Evolutionary conservation across 805 yeast species (phyloP).

Genomic region (Wickerhamomyces pijperi): DNA sequence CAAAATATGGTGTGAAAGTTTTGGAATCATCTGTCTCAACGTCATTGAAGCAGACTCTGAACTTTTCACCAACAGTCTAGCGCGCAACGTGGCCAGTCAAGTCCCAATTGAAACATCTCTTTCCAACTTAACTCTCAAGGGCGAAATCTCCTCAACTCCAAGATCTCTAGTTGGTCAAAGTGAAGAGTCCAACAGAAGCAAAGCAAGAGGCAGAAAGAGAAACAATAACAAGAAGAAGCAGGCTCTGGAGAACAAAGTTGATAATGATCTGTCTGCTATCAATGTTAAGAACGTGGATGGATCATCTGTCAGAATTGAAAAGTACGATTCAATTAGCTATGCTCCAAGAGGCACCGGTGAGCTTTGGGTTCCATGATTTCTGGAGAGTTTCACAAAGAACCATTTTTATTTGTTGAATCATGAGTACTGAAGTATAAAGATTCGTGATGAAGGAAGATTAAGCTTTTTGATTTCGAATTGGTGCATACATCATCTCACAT

Average conservation of each 20-base stretch:
- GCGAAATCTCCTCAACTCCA: constrained; percentile 1
- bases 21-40: constrained; percentile 40
- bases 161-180: constrained; percentile 1
- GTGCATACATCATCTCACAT: too few species aligned
- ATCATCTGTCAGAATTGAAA: constrained; percentile 25
- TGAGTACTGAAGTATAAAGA: too few species aligned
- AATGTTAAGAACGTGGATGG: not conserved
- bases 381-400: not conserved
- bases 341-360: constrained; percentile 54
- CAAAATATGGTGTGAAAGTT: constrained; percentile 41
- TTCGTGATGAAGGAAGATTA: too few species aligned
- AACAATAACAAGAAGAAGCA: not conserved
- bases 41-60: constrained; percentile 36
- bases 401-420: too few species aligned
- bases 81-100: too few species aligned
- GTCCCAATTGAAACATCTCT: too few species aligned
- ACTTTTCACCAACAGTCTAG: constrained; percentile 5
- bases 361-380: constrained; percentile 40
- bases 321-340: constrained; percentile 35
- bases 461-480: too few species aligned
- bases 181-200: not conserved
- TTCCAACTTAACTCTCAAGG: not conserved
- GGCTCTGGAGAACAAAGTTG: constrained; percentile 1
- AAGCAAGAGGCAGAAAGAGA: constrained; percentile 1
- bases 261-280: not conserved